A percentile compares a stretch with the other conserved stretches of the same genome.
Conservation (phyloP, 192 early-diverging fungal species). For the Podila clonocystis region DNA sequence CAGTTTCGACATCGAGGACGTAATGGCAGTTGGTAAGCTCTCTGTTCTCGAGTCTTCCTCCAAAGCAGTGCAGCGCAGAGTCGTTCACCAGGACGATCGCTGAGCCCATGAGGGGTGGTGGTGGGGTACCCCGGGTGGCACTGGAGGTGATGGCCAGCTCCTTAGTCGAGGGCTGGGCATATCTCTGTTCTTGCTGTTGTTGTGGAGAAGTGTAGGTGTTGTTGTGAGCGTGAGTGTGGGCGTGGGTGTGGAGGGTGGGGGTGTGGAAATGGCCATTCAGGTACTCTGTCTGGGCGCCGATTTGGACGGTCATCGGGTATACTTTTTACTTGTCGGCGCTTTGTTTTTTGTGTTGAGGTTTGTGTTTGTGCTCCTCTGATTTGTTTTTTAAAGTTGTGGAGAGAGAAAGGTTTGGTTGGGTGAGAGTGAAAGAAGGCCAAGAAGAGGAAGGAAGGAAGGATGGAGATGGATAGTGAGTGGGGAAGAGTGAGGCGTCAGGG, state of each 20-base stretch:
- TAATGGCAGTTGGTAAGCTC: constrained; percentile 22
- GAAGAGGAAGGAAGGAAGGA: no score
- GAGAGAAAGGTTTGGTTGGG: not conserved
- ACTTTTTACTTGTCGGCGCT: not conserved
- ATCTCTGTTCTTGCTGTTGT: not conserved
- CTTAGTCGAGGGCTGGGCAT: constrained; percentile 12
- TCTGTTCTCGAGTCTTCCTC: constrained; percentile 17
- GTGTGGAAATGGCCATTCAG: not conserved
- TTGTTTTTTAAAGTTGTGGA: not conserved
- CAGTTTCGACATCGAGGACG: constrained; percentile 22
- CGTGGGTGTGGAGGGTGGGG: not conserved
- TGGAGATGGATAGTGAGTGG: not conserved
- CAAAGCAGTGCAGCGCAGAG: constrained; percentile 14
- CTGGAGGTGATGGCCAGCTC: constrained; percentile 18
- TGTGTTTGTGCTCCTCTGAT: not conserved
- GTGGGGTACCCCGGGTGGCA: constrained; percentile 5
- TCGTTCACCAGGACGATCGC: constrained; percentile 17
- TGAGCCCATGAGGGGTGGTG: constrained; percentile 17
- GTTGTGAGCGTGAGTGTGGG: not conserved
- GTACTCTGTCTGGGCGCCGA: not conserved
- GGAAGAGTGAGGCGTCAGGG: no score
- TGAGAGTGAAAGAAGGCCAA: no score
- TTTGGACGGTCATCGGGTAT: constrained; percentile 1
- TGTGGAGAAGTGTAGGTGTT: constrained; percentile 3
- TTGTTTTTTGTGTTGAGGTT: not conserved